Evolutionary conservation across 257 asterid species (phyloP), one percentile per base, ranked within the genome.

Genomic region (Petunia secreta): DNA sequence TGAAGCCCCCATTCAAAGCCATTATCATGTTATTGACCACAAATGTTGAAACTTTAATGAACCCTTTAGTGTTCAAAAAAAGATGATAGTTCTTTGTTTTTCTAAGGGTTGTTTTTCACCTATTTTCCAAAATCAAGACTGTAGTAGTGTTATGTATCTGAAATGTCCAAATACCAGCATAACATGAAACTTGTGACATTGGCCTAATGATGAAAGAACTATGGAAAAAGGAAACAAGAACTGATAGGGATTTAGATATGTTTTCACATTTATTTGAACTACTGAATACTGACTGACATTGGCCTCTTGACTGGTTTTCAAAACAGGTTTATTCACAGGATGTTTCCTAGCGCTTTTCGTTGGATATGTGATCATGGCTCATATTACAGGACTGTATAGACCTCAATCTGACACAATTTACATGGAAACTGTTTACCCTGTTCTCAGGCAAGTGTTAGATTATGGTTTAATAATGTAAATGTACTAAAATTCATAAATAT

Each of bases 401-500:
- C 84, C 94, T 75, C 80, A 80, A 67, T 90, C 98, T 16, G 85
- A 92, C 44, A 81, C 87, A 65, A 78, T 90, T 78, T 95, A 95
- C 89, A 95, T 93, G 99, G 97, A 93, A 88, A 95, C 99, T 11
- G 92, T 93, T 50, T 93, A 90, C 76, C 98, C 99, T 8, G 88
- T 95, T 71, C 90, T 95, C 59, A 93, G 98, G 99, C 92, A 88
- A 95, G 97, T 64, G 8, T 75, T 53, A 6, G 1, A 11, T 44
- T 36, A 48, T 46, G 1, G 1, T 9, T 44, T 0, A 69, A 10
- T 36, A 14, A 0, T 10, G 8, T 10, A 4, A 43, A 46, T 4
- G 10, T 5, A 4, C 3, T 34, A 48, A 5, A 36, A 36, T 55
- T 48, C 4, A n/a, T 54, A 46, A 37, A 39, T 1, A 15, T 13